A percentile compares a stretch with the other conserved stretches of the same genome.
phyloP scores from a whole-genome alignment of 345 rosid genomes.

The Acer campestre region DNA sequence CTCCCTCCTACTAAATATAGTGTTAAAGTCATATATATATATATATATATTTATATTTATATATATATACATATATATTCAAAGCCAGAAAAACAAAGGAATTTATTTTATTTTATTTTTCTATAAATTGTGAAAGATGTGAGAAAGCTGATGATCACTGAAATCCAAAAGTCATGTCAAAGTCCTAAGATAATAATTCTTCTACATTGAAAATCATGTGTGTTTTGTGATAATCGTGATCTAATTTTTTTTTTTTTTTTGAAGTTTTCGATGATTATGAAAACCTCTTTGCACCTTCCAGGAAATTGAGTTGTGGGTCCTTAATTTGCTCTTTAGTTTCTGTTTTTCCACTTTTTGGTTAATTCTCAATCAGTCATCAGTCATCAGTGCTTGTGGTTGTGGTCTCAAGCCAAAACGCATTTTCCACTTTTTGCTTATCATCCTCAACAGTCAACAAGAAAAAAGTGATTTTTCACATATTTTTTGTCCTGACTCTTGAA shows the following conservation, averaged over 20 bases:
- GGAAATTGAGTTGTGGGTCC: slow-evolving; percentile 31
- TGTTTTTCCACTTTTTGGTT: too few species aligned
- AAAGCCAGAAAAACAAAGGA: neutral
- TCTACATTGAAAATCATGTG: too few species aligned
- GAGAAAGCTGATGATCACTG: neutral
- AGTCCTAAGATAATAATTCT: neutral
- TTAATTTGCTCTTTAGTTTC: neutral
- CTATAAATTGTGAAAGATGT: neutral
- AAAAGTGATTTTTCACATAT: neutral
- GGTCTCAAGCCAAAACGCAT: neutral
- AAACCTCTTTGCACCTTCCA: slow-evolving; percentile 31
- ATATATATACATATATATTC: neutral
- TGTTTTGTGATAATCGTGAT: too few species aligned
- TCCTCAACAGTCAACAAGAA: neutral
- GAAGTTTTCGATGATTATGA: neutral
- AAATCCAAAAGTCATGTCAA: neutral
- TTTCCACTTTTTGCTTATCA: neutral
- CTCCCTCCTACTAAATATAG: too few species aligned
- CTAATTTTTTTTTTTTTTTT: too few species aligned
- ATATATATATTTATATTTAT: too few species aligned
- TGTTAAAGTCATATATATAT: too few species aligned
- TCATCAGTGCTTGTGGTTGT: neutral
- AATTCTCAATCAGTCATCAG: neutral
- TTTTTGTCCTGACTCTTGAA: neutral
- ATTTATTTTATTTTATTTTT: neutral